Percentiles rank a stretch among this genome's conserved stretches.
Conservation (phyloP, 352 stramenopile genomes). For the Phytopythium mirpurense region DNA sequence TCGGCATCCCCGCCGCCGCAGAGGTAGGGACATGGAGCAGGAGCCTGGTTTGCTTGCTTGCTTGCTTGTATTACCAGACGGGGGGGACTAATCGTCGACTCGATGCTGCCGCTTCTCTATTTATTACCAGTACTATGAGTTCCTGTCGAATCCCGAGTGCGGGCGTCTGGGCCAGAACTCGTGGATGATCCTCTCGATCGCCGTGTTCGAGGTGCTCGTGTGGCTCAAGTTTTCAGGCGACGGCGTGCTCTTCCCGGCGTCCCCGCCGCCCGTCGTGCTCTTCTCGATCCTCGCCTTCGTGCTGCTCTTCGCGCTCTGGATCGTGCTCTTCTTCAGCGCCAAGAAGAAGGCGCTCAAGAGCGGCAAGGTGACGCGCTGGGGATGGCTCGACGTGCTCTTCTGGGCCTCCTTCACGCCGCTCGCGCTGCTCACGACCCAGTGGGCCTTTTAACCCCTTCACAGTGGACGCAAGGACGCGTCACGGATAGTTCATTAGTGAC, state of each 20-base stretch:
- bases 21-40: conserved; percentile 36
- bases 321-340: conserved; percentile 63
- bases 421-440: conserved; percentile 72
- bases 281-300: conserved; percentile 58
- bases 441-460: conserved; percentile 65
- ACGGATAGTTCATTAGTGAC: conserved; percentile 2
- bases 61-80: too few species aligned
- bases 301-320: conserved; percentile 70
- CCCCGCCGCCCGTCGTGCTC: conserved; percentile 47
- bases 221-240: conserved; percentile 78
- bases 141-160: conserved; percentile 74
- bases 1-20: conserved; percentile 71
- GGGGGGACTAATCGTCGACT: too few species aligned
- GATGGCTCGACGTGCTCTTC: conserved; percentile 79
- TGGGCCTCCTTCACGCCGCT: conserved; percentile 82
- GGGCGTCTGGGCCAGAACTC: conserved; percentile 74
- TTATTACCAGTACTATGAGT: conserved; percentile 73
- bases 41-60: too few species aligned
- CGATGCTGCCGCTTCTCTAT: neutral
- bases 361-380: conserved; percentile 36
- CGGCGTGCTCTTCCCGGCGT: conserved; percentile 51
- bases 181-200: conserved; percentile 80
- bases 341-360: conserved; percentile 5
- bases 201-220: conserved; percentile 70
- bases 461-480: too few species aligned